Percentiles rank a stretch among this genome's conserved stretches.
Evolutionary conservation across 108 stramenopile genomes (phyloP).

Genomic region (Pseudonitzschia pungens): DNA sequence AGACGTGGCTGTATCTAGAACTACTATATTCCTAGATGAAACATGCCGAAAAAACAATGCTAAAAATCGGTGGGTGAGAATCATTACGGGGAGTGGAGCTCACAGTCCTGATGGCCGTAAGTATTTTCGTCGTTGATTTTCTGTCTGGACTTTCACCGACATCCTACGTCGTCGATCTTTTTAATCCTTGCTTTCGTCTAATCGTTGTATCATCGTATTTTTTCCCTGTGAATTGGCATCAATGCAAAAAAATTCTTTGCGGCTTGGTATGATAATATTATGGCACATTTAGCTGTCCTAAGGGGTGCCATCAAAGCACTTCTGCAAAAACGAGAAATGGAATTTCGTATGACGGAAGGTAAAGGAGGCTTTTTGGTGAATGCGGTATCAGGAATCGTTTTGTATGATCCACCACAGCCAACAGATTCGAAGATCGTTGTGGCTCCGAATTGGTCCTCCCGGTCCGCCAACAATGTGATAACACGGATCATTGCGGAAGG

Average conservation of each 20-base stretch:
- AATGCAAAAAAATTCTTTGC: neutral
- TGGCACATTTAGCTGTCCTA: conserved; percentile 50
- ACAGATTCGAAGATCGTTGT: conserved; percentile 29
- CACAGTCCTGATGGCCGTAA: conserved; percentile 54
- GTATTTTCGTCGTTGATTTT: neutral
- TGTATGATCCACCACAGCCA: conserved; percentile 40
- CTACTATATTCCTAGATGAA: conserved; percentile 35
- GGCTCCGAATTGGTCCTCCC: neutral
- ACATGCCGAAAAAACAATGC: neutral
- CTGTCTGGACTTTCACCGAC: neutral
- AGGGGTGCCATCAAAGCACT: conserved; percentile 46
- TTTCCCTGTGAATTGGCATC: neutral
- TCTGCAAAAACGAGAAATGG: conserved; percentile 61
- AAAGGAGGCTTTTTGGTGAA: conserved; percentile 58
- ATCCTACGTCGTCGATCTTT: neutral
- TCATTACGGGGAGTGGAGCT: conserved; percentile 49
- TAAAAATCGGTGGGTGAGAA: conserved; percentile 26
- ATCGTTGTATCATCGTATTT: neutral
- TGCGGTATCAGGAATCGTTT: conserved; percentile 56
- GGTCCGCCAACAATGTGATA: neutral
- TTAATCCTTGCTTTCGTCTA: neutral
- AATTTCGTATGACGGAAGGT: conserved; percentile 35
- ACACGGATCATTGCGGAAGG: neutral
- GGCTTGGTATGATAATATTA: neutral
- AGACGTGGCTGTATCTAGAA: conserved; percentile 14